Evolutionary conservation across 2,329 filamentous ascomycete genomes (phyloP), one percentile per base, ranked within the genome.

Genomic region (Monilinia fructigena): DNA sequence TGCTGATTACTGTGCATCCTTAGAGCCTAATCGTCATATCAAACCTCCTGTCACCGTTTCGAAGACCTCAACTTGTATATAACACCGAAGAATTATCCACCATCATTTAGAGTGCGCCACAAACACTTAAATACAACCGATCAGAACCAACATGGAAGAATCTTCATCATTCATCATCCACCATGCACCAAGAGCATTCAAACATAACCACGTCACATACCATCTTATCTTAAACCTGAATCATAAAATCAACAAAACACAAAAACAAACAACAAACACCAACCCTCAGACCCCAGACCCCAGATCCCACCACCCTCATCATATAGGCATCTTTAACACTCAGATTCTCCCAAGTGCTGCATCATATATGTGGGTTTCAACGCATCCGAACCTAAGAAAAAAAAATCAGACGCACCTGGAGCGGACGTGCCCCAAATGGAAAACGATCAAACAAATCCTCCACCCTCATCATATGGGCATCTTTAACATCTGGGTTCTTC

Each of bases 341-440:
- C 40, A 23, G 55, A 14, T 20, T 55, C 53, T 56, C 55, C 38
- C 38, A 56, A 56, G 38, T 40, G 55, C 26, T 56, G 38, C 55
- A 28, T 18, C 55, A 56, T 16, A 28, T 42, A 56, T 42, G 55
- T 42, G 55, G 38, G 55, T 42, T 56, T 56, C 42, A 20, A 20
- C 42, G 45, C 58, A 20, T 38, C 45, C 58, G 58, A 50, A 48
- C 45, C 42, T 48, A 60, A 1, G 56, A 50, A 50, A 60, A 0
- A 0, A 48, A 59, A 48, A 48, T 23, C 42, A 60, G 28, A 48
- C 42, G 42, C 55, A 60, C 16, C 28, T 11, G 20, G 14, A 20
- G 42, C 45, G 45, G 45, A 47, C 45, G 45, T 47, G 45, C 45
- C 18, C 20, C n/a, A 50, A 23, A 50, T 50, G 45, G 45, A 47